Conservation (phyloP, 1,284 basidiomycete genomes). For the Trichosporon ovoides region DNA sequence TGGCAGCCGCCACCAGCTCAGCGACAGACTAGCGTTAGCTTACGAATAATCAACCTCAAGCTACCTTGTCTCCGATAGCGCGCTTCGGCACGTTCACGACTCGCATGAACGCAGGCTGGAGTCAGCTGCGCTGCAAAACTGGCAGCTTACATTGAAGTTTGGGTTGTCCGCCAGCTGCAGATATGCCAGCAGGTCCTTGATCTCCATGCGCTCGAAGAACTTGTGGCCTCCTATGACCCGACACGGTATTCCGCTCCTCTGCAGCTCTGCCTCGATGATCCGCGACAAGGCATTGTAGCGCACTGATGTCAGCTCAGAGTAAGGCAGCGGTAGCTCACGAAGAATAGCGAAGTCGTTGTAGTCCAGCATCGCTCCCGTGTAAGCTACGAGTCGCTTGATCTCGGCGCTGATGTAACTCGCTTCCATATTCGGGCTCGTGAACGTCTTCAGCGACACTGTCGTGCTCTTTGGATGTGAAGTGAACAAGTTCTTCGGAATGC, state of each 20-base stretch:
- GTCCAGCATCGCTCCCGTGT: constrained; percentile 64
- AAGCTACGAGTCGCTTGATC: constrained; percentile 69
- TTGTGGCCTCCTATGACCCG: constrained; percentile 73
- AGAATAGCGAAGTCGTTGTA: constrained; percentile 76
- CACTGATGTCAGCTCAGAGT: constrained; percentile 51
- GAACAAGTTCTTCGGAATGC: constrained; percentile 70
- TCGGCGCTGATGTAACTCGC: constrained; percentile 69
- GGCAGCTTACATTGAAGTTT: constrained; percentile 53
- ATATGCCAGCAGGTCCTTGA: constrained; percentile 85
- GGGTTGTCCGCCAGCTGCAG: constrained; percentile 80
- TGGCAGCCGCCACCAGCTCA: constrained; percentile 59
- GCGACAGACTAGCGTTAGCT: constrained; percentile 54
- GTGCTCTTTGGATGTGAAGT: constrained; percentile 64
- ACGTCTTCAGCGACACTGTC: constrained; percentile 53
- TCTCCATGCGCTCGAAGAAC: constrained; percentile 80
- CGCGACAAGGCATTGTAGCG: constrained; percentile 80
- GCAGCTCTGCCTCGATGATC: constrained; percentile 68
- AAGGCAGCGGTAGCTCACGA: constrained; percentile 53
- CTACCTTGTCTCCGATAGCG: constrained; percentile 76
- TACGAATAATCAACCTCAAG: not conserved
- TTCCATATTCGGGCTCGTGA: constrained; percentile 52
- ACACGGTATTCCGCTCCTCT: constrained; percentile 70
- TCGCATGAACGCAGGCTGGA: constrained; percentile 65
- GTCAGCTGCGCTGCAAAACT: not conserved
- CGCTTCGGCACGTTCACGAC: constrained; percentile 71